Conservation (phyloP, 176 grass and related monocot species). For the Carex myosuroides region DNA sequence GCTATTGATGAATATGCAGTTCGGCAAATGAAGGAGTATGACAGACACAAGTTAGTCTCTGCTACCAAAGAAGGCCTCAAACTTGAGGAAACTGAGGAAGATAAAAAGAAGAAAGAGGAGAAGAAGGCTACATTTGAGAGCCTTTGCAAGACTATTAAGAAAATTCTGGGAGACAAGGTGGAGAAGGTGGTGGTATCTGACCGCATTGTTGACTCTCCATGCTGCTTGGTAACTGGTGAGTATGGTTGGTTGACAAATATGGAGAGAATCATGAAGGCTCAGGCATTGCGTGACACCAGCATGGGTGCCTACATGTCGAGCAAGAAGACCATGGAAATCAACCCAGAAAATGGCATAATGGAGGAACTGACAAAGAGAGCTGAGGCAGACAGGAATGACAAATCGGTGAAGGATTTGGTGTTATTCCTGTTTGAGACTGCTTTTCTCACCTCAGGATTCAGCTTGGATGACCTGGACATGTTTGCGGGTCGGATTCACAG, state of each 20-base stretch:
- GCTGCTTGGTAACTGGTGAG: slow-evolving; percentile 44
- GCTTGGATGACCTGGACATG: slow-evolving; percentile 40
- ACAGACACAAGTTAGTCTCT: slow-evolving; percentile 33
- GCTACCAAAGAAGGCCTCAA: slow-evolving; percentile 37
- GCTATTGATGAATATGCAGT: slow-evolving; percentile 45
- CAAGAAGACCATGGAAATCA: slow-evolving; percentile 51
- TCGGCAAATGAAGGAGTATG: slow-evolving; percentile 38
- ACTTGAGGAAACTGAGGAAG: slow-evolving; percentile 28
- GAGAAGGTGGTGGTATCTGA: slow-evolving; percentile 49
- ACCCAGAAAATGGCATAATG: slow-evolving; percentile 50
- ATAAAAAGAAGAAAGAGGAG: slow-evolving; percentile 38
- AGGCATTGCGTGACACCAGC: slow-evolving; percentile 31
- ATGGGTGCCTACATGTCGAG: slow-evolving; percentile 35
- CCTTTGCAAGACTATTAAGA: slow-evolving; percentile 51
- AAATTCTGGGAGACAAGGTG: slow-evolving; percentile 32
- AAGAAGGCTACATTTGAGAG: slow-evolving; percentile 29
- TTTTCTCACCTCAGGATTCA: slow-evolving; percentile 40
- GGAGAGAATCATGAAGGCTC: slow-evolving; percentile 55
- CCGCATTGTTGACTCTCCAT: slow-evolving; percentile 33
- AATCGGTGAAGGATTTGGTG: slow-evolving; percentile 42
- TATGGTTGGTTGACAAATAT: slow-evolving; percentile 46
- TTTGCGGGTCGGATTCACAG: slow-evolving; percentile 42
- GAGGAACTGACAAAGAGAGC: slow-evolving; percentile 41
- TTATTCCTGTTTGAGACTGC: slow-evolving; percentile 35
- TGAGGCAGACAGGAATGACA: slow-evolving; percentile 42